These are phyloP conservation scores for Rhodotorula sp. DNA, from an alignment of 1,284 basidiomycete species.

Conservation along the genomic window DNA sequence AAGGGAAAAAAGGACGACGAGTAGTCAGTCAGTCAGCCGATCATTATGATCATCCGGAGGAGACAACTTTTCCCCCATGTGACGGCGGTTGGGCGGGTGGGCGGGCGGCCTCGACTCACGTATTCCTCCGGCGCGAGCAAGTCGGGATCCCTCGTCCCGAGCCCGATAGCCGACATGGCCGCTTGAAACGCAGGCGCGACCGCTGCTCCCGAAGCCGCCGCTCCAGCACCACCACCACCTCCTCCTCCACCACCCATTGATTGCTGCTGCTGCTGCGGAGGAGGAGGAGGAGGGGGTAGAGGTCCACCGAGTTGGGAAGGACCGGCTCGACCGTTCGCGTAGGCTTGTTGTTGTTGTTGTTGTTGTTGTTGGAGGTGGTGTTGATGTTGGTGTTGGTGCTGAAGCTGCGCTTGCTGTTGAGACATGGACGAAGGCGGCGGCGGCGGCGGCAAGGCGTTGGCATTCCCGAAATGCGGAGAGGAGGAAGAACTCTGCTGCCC, in stretches of 20 bases:
- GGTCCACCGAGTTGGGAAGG: neutral
- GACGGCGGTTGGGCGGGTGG: too few species aligned
- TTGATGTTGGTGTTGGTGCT: slow-evolving; percentile 7
- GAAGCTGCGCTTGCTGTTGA: neutral
- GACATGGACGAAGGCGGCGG: too few species aligned
- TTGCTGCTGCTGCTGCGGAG: neutral
- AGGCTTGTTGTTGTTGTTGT: slow-evolving; percentile 1
- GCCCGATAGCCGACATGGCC: slow-evolving; percentile 31
- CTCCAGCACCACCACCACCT: neutral
- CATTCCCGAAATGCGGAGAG: neutral
- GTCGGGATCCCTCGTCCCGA: slow-evolving; percentile 33
- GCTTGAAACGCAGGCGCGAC: slow-evolving; percentile 11
- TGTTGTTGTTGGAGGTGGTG: slow-evolving; percentile 8
- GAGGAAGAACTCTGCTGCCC: neutral
- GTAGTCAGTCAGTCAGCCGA: neutral
- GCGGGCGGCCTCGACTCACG: too few species aligned
- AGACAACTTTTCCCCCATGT: neutral
- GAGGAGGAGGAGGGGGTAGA: neutral
- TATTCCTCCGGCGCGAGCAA: slow-evolving; percentile 32
- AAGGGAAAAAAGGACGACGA: too few species aligned
- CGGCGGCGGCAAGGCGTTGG: neutral
- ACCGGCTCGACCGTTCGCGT: slow-evolving; percentile 5
- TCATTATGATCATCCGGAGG: rapidly evolving
- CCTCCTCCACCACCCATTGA: neutral
- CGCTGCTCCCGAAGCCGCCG: neutral